Base-by-base conservation (phyloP, 306 rosid genomes). In the Vicia sativa region DNA sequence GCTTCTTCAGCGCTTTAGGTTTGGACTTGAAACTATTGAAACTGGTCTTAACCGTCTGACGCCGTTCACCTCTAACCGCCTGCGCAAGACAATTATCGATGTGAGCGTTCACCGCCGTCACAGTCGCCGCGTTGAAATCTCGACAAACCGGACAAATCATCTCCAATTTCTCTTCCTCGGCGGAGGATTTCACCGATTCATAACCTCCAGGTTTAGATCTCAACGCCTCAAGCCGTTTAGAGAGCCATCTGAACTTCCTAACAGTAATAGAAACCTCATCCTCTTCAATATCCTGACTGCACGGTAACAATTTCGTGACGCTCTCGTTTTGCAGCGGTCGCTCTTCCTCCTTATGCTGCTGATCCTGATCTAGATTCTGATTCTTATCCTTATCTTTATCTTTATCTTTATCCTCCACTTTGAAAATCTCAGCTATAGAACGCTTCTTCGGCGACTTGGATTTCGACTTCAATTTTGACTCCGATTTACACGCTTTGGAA, bases 341-440 rank as follows among this genome's bases (percentile, higher is more conserved):
- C 6, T 11, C 48, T 8, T 13, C 18, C 1, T 10, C 56, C 15
- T 21, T 2, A 7, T 55, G 7, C 7, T 25, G n/a, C 23, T 71
- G 9, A 19, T 3, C 52, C 52, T 44, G 50, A 6, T 3, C 52
- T 44, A n/a, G 50, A 6, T 10, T 4, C 2, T n/a, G 9, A 45
- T 14, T 18, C 1, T 14, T 38, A 38, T 38, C 11, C 11, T 9
- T 38, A 21, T 21, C 23, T 2, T n/a, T n/a, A n/a, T n/a, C n/a
- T n/a, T n/a, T n/a, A 41, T 41, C 45, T 5, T 42, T 48, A 9
- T 48, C 62, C 42, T 76, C 42, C 0, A 56, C 67, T 58, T 73
- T 91, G 53, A 90, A 92, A 65, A 92, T 92, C 79, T 93, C 98
- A 0, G 96, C 87, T 7, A 93, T 90, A 0, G 98, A 93, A 29